phyloP scores from a whole-genome alignment of 1,284 basidiomycete species.

The Cryptococcus sp. region DNA sequence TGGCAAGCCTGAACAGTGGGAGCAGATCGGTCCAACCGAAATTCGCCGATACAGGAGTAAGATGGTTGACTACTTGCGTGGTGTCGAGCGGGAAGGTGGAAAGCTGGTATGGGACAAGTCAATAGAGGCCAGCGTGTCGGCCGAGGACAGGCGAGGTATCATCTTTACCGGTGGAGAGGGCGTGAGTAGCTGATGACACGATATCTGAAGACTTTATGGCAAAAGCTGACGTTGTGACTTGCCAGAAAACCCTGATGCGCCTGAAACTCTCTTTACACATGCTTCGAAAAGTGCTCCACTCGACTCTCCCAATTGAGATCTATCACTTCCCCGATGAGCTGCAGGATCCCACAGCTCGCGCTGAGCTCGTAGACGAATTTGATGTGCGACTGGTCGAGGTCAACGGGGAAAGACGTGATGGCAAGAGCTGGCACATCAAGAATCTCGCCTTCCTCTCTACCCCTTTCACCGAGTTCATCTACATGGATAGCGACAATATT shows the following conservation, averaged over 20 bases:
- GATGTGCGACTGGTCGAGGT: slow-evolving; percentile 34
- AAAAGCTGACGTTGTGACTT: slow-evolving; percentile 9
- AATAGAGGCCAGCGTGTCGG: slow-evolving; percentile 35
- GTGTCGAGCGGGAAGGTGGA: slow-evolving; percentile 43
- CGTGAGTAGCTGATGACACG: slow-evolving; percentile 27
- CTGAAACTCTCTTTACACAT: slow-evolving; percentile 49
- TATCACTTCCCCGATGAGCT: slow-evolving; percentile 56
- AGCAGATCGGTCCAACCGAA: slow-evolving; percentile 37
- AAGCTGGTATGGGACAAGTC: slow-evolving; percentile 47
- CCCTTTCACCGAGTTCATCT: slow-evolving; percentile 50
- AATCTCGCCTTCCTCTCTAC: slow-evolving; percentile 47
- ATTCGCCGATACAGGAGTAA: slow-evolving; percentile 44
- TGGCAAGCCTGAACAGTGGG: slow-evolving; percentile 50
- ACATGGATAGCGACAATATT: slow-evolving; percentile 54
- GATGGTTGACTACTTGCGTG: slow-evolving; percentile 49
- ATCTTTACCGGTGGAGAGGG: slow-evolving; percentile 54
- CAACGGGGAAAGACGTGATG: slow-evolving; percentile 22
- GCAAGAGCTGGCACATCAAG: slow-evolving; percentile 50
- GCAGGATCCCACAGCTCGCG: slow-evolving; percentile 32
- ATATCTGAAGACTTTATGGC: background rate
- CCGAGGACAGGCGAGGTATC: slow-evolving; percentile 45
- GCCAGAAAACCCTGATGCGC: slow-evolving; percentile 49
- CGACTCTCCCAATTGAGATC: slow-evolving; percentile 53
- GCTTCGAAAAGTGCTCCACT: slow-evolving; percentile 50
- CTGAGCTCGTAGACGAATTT: slow-evolving; percentile 36